Conservation (phyloP, 441 rosid genomes). For the Viola pubescens region DNA sequence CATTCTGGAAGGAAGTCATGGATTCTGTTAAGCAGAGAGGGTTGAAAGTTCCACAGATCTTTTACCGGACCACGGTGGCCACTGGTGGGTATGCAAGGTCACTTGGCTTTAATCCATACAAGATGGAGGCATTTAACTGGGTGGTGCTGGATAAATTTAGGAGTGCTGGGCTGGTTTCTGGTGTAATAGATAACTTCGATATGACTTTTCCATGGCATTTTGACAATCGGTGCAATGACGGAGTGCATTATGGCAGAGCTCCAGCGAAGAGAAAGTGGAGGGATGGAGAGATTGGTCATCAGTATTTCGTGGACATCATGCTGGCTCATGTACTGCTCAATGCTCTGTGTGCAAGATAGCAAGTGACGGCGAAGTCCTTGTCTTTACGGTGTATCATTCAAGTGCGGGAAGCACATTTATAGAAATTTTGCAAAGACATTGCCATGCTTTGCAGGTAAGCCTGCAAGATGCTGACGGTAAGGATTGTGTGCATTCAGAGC, state of each 20-base stretch:
- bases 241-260: conserved; percentile 89
- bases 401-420: neutral
- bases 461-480: conserved; percentile 5
- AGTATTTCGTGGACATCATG: conserved; percentile 94
- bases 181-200: conserved; percentile 80
- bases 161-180: conserved; percentile 46
- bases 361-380: neutral
- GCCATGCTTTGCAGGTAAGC: conserved; percentile 11
- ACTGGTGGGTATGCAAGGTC: conserved; percentile 82
- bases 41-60: conserved; percentile 44
- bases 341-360: conserved; percentile 45
- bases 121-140: conserved; percentile 82
- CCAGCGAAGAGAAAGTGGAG: conserved; percentile 79
- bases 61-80: conserved; percentile 73
- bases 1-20: conserved; percentile 68
- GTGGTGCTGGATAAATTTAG: conserved; percentile 66
- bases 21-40: conserved; percentile 54
- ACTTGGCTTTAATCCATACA: conserved; percentile 71
- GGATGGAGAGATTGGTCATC: conserved; percentile 94
- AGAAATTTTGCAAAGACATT: neutral
- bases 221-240: conserved; percentile 83
- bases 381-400: neutral
- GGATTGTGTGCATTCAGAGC: conserved; percentile 11
- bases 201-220: conserved; percentile 94
- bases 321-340: conserved; percentile 75